These are phyloP conservation scores for Onygena corvina DNA, from an alignment of 2,329 filamentous ascomycete species.

Conservation along the genomic window DNA sequence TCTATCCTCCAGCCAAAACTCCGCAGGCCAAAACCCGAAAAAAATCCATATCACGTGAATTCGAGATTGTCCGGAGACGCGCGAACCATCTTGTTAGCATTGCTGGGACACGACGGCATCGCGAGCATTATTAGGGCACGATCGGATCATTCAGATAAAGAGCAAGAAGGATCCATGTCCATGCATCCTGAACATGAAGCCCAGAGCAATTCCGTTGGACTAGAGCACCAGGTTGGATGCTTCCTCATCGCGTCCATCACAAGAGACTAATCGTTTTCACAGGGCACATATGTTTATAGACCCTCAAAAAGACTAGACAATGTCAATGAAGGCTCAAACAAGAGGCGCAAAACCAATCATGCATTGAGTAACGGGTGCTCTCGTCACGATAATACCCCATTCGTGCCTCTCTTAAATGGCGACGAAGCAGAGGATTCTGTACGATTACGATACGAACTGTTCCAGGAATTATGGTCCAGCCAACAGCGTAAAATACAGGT, in stretches of 20 bases:
- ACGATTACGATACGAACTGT: constrained; percentile 27
- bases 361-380: constrained; percentile 26
- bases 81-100: too few species aligned
- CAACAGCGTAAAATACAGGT: constrained; percentile 33
- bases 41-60: too few species aligned
- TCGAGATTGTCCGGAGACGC: too few species aligned
- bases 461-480: constrained; percentile 29
- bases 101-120: too few species aligned
- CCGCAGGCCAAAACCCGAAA: too few species aligned
- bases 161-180: too few species aligned
- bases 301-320: constrained; percentile 33
- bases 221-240: constrained; percentile 23
- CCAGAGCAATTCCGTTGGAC: constrained; percentile 15
- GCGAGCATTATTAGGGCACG: too few species aligned
- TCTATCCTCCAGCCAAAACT: too few species aligned
- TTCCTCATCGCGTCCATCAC: not conserved
- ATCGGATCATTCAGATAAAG: too few species aligned
- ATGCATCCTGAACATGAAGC: constrained; percentile 6
- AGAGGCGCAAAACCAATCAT: constrained; percentile 38
- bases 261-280: not conserved
- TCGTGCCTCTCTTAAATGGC: constrained; percentile 31
- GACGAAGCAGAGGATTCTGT: constrained; percentile 26
- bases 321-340: constrained; percentile 42
- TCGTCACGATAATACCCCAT: constrained; percentile 17
- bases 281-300: constrained; percentile 54